Conservation (phyloP, 2,329 filamentous ascomycete genomes). For the Ophiostoma triangulosporum region DNA sequence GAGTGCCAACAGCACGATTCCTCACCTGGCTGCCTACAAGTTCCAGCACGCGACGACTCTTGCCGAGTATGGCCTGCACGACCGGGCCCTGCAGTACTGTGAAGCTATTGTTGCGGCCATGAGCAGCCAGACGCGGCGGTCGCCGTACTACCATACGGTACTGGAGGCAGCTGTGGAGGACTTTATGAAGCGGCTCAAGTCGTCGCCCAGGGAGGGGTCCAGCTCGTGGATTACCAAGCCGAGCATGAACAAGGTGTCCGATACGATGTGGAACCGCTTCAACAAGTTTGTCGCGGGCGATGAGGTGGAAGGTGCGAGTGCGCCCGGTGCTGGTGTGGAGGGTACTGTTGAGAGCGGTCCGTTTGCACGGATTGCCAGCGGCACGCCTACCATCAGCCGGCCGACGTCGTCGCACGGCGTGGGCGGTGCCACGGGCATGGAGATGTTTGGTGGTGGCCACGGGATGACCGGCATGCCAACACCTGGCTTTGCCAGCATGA, state of each 20-base stretch:
- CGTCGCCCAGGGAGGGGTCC: conserved; percentile 68
- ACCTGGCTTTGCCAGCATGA: conserved; percentile 21
- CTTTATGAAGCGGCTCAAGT: conserved; percentile 66
- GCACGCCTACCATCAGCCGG: conserved; percentile 60
- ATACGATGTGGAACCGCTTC: conserved; percentile 80
- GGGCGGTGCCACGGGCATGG: conserved; percentile 42
- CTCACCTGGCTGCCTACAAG: conserved; percentile 85
- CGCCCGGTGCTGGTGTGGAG: conserved; percentile 38
- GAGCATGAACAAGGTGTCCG: conserved; percentile 90
- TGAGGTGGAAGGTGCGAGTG: conserved; percentile 54
- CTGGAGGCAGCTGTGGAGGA: conserved; percentile 72
- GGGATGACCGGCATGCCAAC: conserved; percentile 14
- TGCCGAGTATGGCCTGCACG: conserved; percentile 68
- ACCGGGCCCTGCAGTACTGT: conserved; percentile 83
- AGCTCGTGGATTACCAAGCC: conserved; percentile 89
- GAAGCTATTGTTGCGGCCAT: conserved; percentile 68
- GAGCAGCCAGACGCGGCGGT: conserved; percentile 67
- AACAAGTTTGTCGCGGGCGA: conserved; percentile 94
- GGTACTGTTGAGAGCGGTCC: conserved; percentile 54
- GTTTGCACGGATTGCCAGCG: conserved; percentile 69
- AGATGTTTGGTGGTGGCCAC: conserved; percentile 52
- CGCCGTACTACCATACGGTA: conserved; percentile 69
- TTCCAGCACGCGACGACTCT: conserved; percentile 73
- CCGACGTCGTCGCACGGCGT: conserved; percentile 50
- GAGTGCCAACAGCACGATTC: background rate